phyloP scores from a whole-genome alignment of 306 rosid genomes.

The Prinsepia uniflora region DNA sequence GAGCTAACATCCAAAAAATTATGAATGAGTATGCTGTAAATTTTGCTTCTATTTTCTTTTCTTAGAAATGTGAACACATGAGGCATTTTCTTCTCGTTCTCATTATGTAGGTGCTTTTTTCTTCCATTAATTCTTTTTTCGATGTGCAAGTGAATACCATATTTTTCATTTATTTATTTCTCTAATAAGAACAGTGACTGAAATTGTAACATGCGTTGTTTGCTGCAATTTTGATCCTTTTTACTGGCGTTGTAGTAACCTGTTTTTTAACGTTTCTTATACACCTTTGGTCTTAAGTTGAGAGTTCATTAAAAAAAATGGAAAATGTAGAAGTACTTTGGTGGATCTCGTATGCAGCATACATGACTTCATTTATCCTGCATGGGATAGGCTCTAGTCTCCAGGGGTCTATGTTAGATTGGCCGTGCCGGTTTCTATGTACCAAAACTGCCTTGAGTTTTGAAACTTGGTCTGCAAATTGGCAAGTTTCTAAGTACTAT shows the following conservation, averaged over 20 bases:
- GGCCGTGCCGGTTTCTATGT: neutral
- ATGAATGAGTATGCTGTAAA: constrained; percentile 69
- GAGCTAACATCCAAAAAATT: constrained; percentile 72
- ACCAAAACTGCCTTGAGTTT: neutral
- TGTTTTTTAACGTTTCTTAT: neutral
- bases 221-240: neutral
- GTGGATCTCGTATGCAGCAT: neutral
- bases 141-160: neutral
- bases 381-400: neutral
- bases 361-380: neutral
- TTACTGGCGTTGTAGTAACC: neutral
- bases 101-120: neutral
- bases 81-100: neutral
- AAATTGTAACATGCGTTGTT: neutral
- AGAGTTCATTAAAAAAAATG: neutral
- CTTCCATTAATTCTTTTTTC: neutral
- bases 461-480: neutral
- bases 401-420: neutral
- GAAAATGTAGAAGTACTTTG: neutral
- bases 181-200: neutral
- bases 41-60: constrained; percentile 8
- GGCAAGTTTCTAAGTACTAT: neutral
- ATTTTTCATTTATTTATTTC: neutral
- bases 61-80: neutral
- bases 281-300: neutral